Percentiles rank a stretch among this genome's conserved stretches.
These are phyloP conservation scores for Neofusicoccum sp. DNA, from an alignment of 2,329 filamentous ascomycete genomes.

Conservation along the genomic window DNA sequence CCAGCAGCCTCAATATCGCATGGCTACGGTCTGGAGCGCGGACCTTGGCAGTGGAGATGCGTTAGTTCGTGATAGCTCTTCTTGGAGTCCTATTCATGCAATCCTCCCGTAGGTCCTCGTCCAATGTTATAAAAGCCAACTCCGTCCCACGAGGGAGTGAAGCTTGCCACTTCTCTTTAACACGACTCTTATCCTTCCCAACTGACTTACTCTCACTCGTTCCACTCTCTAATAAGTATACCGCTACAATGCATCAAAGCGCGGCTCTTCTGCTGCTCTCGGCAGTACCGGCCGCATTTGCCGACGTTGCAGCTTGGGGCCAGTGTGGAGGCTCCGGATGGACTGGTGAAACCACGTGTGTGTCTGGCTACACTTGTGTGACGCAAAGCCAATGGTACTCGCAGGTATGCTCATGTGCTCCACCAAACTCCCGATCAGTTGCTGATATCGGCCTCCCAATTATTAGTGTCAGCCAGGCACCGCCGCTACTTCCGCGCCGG, in stretches of 20 bases:
- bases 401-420: not conserved
- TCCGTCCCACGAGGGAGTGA: not conserved
- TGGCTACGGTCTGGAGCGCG: not conserved
- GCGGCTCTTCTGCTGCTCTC: not conserved
- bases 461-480: slow-evolving; percentile 16
- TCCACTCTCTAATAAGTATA: not conserved
- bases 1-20: not conserved
- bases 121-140: not conserved
- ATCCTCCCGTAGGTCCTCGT: not conserved
- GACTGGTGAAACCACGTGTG: slow-evolving; percentile 9
- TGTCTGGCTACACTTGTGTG: slow-evolving; percentile 21
- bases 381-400: slow-evolving; percentile 17
- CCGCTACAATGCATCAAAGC: not conserved
- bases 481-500: not conserved
- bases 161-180: not conserved
- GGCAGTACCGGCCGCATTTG: not conserved
- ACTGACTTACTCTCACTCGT: not conserved
- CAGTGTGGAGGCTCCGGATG: slow-evolving; percentile 22
- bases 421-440: not conserved
- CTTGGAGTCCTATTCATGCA: not conserved
- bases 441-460: not conserved
- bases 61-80: not conserved
- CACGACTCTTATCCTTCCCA: not conserved
- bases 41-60: not conserved
- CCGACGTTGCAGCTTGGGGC: slow-evolving; percentile 16